Evolutionary conservation across 2,329 filamentous ascomycete genomes (phyloP).

Genomic region (Geosmithia flava): DNA sequence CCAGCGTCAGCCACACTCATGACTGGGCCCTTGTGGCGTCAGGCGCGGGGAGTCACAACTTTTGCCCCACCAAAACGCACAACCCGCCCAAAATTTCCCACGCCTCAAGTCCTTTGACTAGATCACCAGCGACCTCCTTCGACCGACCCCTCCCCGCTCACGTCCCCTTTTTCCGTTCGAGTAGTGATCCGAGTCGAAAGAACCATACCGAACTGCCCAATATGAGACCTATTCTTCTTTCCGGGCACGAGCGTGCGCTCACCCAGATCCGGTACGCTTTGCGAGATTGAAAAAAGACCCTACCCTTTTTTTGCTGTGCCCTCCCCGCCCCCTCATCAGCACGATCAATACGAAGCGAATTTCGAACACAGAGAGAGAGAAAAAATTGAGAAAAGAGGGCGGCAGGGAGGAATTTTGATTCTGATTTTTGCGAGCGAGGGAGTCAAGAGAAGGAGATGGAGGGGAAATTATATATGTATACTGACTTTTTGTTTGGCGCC

Average conservation of each 20-base stretch:
- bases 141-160: constrained; percentile 9
- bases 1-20: neutral
- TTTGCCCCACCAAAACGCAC: constrained; percentile 31
- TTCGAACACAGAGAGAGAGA: no score
- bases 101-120: constrained; percentile 13
- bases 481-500: neutral
- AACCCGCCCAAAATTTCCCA: constrained; percentile 29
- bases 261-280: constrained; percentile 68
- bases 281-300: neutral
- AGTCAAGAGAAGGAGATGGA: neutral
- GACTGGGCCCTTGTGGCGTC: neutral
- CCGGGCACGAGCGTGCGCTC: constrained; percentile 92
- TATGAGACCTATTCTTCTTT: constrained; percentile 94
- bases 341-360: neutral
- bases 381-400: no score
- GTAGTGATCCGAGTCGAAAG: neutral
- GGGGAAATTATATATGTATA: neutral
- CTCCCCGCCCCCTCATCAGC: neutral
- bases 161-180: constrained; percentile 5
- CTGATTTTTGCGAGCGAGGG: no score
- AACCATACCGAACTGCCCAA: constrained; percentile 26
- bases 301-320: neutral
- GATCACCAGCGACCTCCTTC: constrained; percentile 2
- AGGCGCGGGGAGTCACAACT: constrained; percentile 2
- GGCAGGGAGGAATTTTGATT: neutral